Percentiles rank a stretch among this genome's conserved stretches.
These are phyloP conservation scores for Albatrellus sp. DNA, from an alignment of 1,284 basidiomycete species.

Conservation along the genomic window DNA sequence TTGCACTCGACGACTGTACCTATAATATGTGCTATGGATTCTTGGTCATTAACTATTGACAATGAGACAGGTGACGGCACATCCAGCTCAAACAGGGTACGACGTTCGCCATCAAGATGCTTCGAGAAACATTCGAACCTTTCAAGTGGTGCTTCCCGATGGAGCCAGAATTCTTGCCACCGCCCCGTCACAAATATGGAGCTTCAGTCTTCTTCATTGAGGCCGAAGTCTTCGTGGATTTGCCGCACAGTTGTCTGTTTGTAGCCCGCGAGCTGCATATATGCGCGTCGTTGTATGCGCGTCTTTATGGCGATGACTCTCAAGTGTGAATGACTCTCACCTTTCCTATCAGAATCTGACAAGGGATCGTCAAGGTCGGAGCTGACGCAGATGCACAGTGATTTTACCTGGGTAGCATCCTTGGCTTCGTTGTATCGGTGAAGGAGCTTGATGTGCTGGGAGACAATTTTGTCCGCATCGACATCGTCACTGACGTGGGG, in stretches of 20 bases:
- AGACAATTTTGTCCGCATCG: slow-evolving; percentile 54
- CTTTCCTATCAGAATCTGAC: slow-evolving; percentile 46
- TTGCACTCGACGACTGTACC: too few relatives aligned
- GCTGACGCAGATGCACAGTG: neutral
- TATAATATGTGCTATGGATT: too few relatives aligned
- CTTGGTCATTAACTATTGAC: too few relatives aligned
- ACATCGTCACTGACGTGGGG: slow-evolving; percentile 28
- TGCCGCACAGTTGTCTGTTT: slow-evolving; percentile 55
- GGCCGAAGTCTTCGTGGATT: slow-evolving; percentile 57
- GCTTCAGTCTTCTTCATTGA: slow-evolving; percentile 30
- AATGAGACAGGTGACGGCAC: too few relatives aligned
- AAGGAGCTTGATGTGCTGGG: slow-evolving; percentile 56
- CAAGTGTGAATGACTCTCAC: slow-evolving; percentile 18
- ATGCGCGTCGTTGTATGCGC: slow-evolving; percentile 3
- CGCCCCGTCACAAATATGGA: too few relatives aligned
- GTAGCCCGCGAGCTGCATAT: slow-evolving; percentile 45
- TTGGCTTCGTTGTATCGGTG: slow-evolving; percentile 74
- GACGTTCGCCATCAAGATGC: too few relatives aligned
- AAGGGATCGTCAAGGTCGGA: neutral
- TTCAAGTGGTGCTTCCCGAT: too few relatives aligned
- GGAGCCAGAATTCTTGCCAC: too few relatives aligned
- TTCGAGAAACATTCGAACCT: too few relatives aligned
- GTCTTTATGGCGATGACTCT: slow-evolving; percentile 3
- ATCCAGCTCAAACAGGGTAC: too few relatives aligned
- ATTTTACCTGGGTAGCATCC: slow-evolving; percentile 58